phyloP scores from a whole-genome alignment of 768 basidiomycete genomes.

The Leccinum subgranulosum region DNA sequence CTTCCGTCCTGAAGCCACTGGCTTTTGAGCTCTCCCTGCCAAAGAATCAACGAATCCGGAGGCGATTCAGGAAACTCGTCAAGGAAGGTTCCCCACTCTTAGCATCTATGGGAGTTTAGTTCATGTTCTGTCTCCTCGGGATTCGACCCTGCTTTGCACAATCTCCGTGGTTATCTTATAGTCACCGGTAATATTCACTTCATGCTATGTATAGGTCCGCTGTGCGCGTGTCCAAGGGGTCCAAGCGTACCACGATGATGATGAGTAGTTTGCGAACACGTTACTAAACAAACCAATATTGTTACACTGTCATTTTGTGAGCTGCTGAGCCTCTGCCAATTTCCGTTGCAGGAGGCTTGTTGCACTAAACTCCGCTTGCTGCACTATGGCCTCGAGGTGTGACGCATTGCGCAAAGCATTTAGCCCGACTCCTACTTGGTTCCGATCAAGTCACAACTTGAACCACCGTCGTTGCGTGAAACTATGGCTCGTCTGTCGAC shows the following conservation, averaged over 20 bases:
- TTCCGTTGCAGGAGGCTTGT: not conserved
- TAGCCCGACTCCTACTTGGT: constrained; percentile 5
- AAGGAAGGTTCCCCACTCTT: constrained; percentile 27
- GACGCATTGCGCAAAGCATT: constrained; percentile 12
- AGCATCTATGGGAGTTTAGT: constrained; percentile 22
- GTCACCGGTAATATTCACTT: not conserved
- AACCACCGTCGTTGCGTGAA: constrained; percentile 2
- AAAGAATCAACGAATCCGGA: constrained; percentile 40
- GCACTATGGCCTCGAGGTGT: constrained; percentile 24
- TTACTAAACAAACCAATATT: too few relatives aligned
- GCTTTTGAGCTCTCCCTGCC: constrained; percentile 48
- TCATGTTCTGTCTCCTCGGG: not conserved
- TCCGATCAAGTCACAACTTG: constrained; percentile 5
- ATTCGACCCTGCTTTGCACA: not conserved
- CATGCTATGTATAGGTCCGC: not conserved
- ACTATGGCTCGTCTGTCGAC: constrained; percentile 25
- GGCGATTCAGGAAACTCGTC: constrained; percentile 46
- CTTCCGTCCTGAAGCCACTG: constrained; percentile 46
- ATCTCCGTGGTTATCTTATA: not conserved
- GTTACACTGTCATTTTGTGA: not conserved
- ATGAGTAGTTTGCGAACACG: too few relatives aligned
- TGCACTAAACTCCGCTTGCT: constrained; percentile 20
- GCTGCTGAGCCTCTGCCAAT: not conserved
- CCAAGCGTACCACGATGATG: too few relatives aligned
- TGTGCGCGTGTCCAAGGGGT: not conserved